These are phyloP conservation scores for Millerago galiae DNA, from an alignment of 805 yeast species.

Conservation along the genomic window DNA sequence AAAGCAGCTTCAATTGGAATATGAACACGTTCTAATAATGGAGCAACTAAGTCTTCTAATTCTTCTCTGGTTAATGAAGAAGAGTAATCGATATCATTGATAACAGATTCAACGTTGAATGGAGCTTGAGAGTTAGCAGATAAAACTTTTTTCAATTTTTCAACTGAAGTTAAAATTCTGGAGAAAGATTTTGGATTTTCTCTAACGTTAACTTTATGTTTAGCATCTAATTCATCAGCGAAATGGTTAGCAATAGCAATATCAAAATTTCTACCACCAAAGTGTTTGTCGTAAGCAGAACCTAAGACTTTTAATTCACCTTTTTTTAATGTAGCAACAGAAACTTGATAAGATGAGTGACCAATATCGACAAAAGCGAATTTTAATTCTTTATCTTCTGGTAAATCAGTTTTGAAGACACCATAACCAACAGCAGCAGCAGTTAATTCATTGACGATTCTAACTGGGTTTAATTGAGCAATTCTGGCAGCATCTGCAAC, in stretches of 20 bases:
- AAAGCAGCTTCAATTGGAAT: slow-evolving; percentile 80
- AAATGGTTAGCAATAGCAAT: slow-evolving; percentile 90
- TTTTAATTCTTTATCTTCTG: slow-evolving; percentile 86
- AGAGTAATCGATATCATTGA: slow-evolving; percentile 95
- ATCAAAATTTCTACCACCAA: slow-evolving; percentile 98
- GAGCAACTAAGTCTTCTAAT: slow-evolving; percentile 82
- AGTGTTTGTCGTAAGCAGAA: slow-evolving; percentile 88
- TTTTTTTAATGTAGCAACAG: slow-evolving; percentile 85
- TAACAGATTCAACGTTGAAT: slow-evolving; percentile 89
- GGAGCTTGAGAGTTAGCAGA: slow-evolving; percentile 96
- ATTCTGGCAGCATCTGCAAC: slow-evolving; percentile 90
- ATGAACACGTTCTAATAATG: slow-evolving; percentile 69
- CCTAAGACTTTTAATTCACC: slow-evolving; percentile 94
- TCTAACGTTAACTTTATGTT: slow-evolving; percentile 89
- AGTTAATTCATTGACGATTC: slow-evolving; percentile 94
- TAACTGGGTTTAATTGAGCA: slow-evolving; percentile 97
- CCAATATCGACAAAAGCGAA: slow-evolving; percentile 96
- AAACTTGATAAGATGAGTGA: slow-evolving; percentile 88
- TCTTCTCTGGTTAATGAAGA: slow-evolving; percentile 85
- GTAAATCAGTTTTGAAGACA: slow-evolving; percentile 94
- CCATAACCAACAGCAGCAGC: slow-evolving; percentile 99
- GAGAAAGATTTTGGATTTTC: slow-evolving; percentile 92
- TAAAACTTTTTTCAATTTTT: slow-evolving; percentile 89
- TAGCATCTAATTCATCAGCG: slow-evolving; percentile 84
- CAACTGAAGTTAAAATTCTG: slow-evolving; percentile 88